Base-by-base conservation (phyloP, 2,329 filamentous ascomycete species). In the Fusarium xyrophilum region DNA sequence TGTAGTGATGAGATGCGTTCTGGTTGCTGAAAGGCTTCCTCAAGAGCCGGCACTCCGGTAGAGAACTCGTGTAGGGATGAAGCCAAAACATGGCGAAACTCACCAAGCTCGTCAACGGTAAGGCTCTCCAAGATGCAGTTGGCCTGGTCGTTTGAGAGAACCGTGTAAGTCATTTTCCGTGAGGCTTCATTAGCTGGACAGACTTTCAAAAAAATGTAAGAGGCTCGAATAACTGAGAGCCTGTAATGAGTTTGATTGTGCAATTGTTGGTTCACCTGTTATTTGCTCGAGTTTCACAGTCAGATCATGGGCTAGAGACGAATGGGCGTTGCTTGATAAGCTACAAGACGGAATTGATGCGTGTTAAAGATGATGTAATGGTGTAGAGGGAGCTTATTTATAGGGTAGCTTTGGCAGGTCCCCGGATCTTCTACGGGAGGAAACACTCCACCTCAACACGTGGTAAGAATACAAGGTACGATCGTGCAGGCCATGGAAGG, bases 51-150 rank as follows among this genome's bases (percentile, higher is more conserved):
- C 0, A 83, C 82, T 48, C 84, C 84, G 4, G 84, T 88, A 7
- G 88, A 89, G 76, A 89, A 89, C 58, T 89, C 85, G 71, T 89
- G 84, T 13, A 90, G 82, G 3, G 87, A 83, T 56, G 79, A 77
- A 55, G 81, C 80, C 42, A 90, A 77, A 1, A 79, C 79, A 23
- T 76, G 69, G n/a, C 83, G 81, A 63, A 90, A 85, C 23, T 75
- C 78, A 23, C 85, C 81, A 39, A 87, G 81, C 73, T 90, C 86
- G 4, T 84, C 81, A 6, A 75, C 66, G 1, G 77, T 85, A 15
- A 90, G 79, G 60, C 77, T 81, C 70, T 88, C 84, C 39, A 90
- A 80, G 35, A 90, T 76, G 13, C 74, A 69, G 68, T 80, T 82
- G 73, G 89, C 85, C 76, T 89, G 81, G 38, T 82, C 79, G 71